Percentiles rank a stretch among this genome's conserved stretches.
Conservation (phyloP, 202 grass and related monocot genomes). For the Zoysia matrella region DNA sequence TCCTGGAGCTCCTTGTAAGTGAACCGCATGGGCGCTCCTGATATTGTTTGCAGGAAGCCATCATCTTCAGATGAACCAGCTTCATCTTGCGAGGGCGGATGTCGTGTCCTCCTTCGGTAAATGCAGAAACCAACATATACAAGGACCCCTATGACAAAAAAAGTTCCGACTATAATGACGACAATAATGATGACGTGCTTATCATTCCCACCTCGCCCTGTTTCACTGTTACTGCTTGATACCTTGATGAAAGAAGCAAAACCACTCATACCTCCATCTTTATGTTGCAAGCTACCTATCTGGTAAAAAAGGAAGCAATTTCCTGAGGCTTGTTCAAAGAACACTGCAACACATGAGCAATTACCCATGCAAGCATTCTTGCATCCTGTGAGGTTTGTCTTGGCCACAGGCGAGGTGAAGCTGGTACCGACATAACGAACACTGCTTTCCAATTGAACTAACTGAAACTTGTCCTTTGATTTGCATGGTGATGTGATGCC, state of each 20-base stretch:
- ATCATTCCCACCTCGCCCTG: conserved; percentile 47
- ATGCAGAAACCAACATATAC: conserved; percentile 63
- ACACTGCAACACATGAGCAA: conserved; percentile 80
- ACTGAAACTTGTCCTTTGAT: conserved; percentile 50
- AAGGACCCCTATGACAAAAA: conserved; percentile 60
- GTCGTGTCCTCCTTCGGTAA: conserved; percentile 61
- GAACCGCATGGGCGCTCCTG: conserved; percentile 58
- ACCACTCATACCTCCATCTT: conserved; percentile 34
- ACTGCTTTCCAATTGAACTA: conserved; percentile 61
- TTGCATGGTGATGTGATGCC: conserved; percentile 63
- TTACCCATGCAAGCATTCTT: conserved; percentile 65
- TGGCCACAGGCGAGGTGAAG: conserved; percentile 54
- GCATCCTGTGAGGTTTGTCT: conserved; percentile 19
- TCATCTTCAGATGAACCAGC: conserved; percentile 73
- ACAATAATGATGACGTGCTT: conserved; percentile 54
- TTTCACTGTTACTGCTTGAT: conserved; percentile 22
- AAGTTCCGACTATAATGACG: conserved; percentile 60
- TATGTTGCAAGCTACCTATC: conserved; percentile 80
- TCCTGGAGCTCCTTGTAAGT: conserved; percentile 56
- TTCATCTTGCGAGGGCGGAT: conserved; percentile 52
- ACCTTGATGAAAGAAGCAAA: conserved; percentile 83
- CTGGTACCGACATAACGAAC: conserved; percentile 78
- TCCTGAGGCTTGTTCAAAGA: conserved; percentile 57
- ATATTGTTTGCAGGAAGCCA: conserved; percentile 77
- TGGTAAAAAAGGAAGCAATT: conserved; percentile 80